These are phyloP conservation scores for Dinochytrium kinnereticum DNA, from an alignment of 371 early-diverging fungal genomes.

Conservation along the genomic window DNA sequence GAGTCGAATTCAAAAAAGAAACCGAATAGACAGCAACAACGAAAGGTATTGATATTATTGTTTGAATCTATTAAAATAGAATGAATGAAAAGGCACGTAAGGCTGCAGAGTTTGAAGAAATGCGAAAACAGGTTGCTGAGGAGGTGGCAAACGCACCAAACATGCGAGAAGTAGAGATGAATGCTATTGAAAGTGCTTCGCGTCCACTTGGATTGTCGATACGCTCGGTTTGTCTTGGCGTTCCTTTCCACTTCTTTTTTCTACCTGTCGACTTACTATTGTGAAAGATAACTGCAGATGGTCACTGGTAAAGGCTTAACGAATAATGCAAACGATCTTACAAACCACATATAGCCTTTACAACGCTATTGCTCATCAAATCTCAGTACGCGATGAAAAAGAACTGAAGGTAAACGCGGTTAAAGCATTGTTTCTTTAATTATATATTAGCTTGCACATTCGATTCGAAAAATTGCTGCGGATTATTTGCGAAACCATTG, in stretches of 20 bases:
- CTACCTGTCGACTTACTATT: background rate
- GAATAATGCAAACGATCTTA: slow-evolving; percentile 10
- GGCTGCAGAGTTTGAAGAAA: slow-evolving; percentile 74
- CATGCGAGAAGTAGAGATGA: slow-evolving; percentile 72
- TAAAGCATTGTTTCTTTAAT: background rate
- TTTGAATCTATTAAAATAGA: slow-evolving; percentile 17
- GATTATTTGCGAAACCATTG: slow-evolving; percentile 75
- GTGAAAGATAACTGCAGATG: slow-evolving; percentile 73
- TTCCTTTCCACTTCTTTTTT: background rate
- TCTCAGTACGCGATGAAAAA: slow-evolving; percentile 36
- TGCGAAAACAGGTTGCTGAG: slow-evolving; percentile 76
- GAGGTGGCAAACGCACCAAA: slow-evolving; percentile 82
- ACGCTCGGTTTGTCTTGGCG: background rate
- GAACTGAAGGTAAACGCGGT: slow-evolving; percentile 17
- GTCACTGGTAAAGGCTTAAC: slow-evolving; percentile 78
- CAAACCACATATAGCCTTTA: slow-evolving; percentile 63
- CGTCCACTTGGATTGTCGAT: background rate
- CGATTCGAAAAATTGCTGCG: slow-evolving; percentile 68
- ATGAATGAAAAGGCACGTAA: too few species aligned
- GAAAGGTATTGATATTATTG: slow-evolving; percentile 55
- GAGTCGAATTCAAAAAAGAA: slow-evolving; percentile 51
- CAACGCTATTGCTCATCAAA: slow-evolving; percentile 86
- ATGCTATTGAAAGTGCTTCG: slow-evolving; percentile 57
- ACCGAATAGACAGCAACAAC: slow-evolving; percentile 68
- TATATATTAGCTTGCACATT: background rate